Evolutionary conservation across 1,139 yeast genomes (phyloP), one percentile per base, ranked within the genome.

Genomic region (Kodamaea plutei): DNA sequence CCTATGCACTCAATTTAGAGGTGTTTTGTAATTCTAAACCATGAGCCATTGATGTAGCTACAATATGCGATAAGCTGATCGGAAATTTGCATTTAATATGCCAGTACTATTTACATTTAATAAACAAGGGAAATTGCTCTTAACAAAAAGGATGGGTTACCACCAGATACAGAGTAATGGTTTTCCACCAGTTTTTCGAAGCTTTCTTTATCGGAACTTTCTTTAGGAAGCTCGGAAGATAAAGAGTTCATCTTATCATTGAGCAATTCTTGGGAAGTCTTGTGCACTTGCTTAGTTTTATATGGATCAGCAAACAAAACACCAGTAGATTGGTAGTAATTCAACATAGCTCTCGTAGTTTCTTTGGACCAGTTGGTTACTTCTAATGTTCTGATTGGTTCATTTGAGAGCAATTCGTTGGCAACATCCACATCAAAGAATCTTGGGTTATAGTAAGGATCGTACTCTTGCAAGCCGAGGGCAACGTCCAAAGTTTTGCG

Each of bases 121-220:
- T 33, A 41, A 13, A 54, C 46, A 38, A 62, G 48, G 31, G 55
- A 52, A 15, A 57, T 48, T 29, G 62, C 55, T 48, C 66, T 78
- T 38, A 82, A 55, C 39, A 84, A 57, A 41, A 73, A 76, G 35
- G 83, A 72, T 23, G 95, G 89, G 55, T 84, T 85, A 44, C 96
- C 96, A 43, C 81, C 77, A 29, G 95, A 89, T 41, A 83, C 71
- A 20, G 79, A 51, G 41, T 76, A 72, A 48, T 78, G 76, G 48
- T 76, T 75, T 45, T 79, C 75, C 23, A 58, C 56, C 17, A 58
- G 38, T 30, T 48, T 56, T 31, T 62, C 64, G 35, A 62, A 58
- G 18, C 39, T 49, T 16, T 52, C 57, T 3, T 44, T 41, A 31
- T 52, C 54, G 20, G 45, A 32, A 5, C 24, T 35, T 15, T 39